Base-by-base conservation (phyloP, 2,329 filamentous ascomycete species). In the Verticillium zaregamsianum region DNA sequence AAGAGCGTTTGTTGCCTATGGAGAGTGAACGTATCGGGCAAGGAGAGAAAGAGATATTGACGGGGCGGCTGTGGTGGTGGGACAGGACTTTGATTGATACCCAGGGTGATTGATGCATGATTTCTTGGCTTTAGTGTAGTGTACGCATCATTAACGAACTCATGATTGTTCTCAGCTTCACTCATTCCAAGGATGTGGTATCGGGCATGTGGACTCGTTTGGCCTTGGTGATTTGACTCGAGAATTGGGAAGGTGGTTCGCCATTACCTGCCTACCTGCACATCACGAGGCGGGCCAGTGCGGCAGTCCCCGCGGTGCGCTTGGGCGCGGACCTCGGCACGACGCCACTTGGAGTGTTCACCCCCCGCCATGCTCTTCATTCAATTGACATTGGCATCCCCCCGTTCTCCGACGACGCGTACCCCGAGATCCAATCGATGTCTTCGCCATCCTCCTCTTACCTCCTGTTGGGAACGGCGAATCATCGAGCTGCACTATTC, bases 1-100 rank as follows among this genome's bases (percentile, higher is more conserved):
- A 90, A 90, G 73, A 93, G 93, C 55, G 81, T 98, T 11, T 96
- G 93, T 69, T 97, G 93, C 74, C 79, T 93, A 35, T 91, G 87
- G 87, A 88, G 82, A 68, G 83, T 85, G 66, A 86, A 76, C 62
- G 49, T 78, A 37, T 74, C 74, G 0, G 84, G 84, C 7, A 80
- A 78, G 68, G 81, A 83, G 70, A 78, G 85, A 67, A 87, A 85
- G 71, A 72, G 83, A 33, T 77, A 60, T 58, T 66, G 54, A 55
- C 14, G 14, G 40, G 28, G 15, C 8, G 45, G 20, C 20, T 12
- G 45, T 20, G 20, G n/a, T 20, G 23, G 45, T 11, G 9, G 23
- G 28, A 28, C 28, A 5, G 28, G 28, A 28, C 28, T 28, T 28
- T 28, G 28, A 52, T 11, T 23, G 45, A 52, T 52, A 52, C 45